Conservation (phyloP, 2,329 filamentous ascomycete species). For the Xylariales sp. region DNA sequence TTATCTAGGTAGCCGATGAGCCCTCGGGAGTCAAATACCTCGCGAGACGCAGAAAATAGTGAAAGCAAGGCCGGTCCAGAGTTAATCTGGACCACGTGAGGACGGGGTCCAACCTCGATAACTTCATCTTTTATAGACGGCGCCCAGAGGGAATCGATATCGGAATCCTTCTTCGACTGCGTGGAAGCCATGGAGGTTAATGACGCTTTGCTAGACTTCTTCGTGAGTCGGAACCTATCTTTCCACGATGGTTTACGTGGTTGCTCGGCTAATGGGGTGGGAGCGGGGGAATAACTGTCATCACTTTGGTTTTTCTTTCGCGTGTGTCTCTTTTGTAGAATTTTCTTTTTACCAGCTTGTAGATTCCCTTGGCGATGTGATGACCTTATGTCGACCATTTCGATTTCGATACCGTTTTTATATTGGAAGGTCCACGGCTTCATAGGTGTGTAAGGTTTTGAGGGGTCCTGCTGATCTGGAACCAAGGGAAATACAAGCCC, state of each 20-base stretch:
- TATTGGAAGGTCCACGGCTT: conserved; percentile 41
- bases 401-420: conserved; percentile 42
- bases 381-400: conserved; percentile 42
- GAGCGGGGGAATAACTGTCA: conserved; percentile 15
- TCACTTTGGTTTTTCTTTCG: conserved; percentile 25
- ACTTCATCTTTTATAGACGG: conserved; percentile 28
- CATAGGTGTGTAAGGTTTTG: conserved; percentile 29
- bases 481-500: conserved; percentile 38
- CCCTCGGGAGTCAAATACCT: conserved; percentile 34
- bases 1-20: conserved; percentile 40
- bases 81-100: conserved; percentile 41
- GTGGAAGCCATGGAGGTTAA: conserved; percentile 60
- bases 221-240: conserved; percentile 32
- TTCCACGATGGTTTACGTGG: conserved; percentile 30
- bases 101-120: conserved; percentile 35
- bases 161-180: conserved; percentile 51
- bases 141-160: conserved; percentile 40
- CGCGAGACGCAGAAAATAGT: conserved; percentile 36
- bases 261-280: conserved; percentile 18
- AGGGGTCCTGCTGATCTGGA: conserved; percentile 28
- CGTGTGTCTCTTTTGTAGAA: conserved; percentile 30
- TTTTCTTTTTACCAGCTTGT: conserved; percentile 38
- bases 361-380: conserved; percentile 42
- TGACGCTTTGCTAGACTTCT: conserved; percentile 51
- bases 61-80: conserved; percentile 36